A percentile compares a stretch with the other conserved stretches of the same genome.
These are phyloP conservation scores for Cladophialophora bantiana DNA, from an alignment of 2,329 filamentous ascomycete species.

Conservation along the genomic window DNA sequence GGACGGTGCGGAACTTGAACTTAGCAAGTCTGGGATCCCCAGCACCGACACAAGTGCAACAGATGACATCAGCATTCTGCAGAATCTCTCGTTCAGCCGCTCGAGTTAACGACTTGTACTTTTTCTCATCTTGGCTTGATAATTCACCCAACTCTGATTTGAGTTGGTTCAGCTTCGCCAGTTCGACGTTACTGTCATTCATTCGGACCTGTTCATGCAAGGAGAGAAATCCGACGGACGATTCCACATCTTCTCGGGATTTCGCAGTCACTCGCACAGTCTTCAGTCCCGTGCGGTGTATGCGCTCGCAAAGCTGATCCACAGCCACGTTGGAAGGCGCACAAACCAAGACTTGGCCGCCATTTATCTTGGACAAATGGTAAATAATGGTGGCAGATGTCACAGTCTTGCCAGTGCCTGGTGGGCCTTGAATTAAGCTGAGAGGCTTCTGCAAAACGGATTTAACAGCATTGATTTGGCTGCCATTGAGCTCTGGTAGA, in stretches of 20 bases:
- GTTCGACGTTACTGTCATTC: constrained; percentile 93
- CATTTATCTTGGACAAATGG: constrained; percentile 93
- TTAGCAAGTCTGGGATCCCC: constrained; percentile 94
- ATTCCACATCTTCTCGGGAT: constrained; percentile 97
- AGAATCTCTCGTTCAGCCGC: constrained; percentile 94
- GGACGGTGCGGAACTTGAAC: constrained; percentile 96
- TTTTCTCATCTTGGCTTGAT: constrained; percentile 96
- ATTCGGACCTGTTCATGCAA: constrained; percentile 96
- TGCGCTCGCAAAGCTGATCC: constrained; percentile 95
- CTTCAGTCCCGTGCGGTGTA: constrained; percentile 92
- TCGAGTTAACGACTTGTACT: constrained; percentile 93
- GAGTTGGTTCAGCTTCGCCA: constrained; percentile 89
- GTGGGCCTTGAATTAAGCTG: constrained; percentile 94
- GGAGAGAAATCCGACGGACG: constrained; percentile 93
- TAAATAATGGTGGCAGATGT: constrained; percentile 99
- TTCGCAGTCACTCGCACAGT: constrained; percentile 98
- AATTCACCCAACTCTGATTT: constrained; percentile 92
- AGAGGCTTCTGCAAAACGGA: constrained; percentile 91
- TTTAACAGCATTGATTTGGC: constrained; percentile 95
- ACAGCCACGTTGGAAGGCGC: constrained; percentile 98
- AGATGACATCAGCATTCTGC: constrained; percentile 94
- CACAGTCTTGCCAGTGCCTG: constrained; percentile 97
- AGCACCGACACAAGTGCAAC: constrained; percentile 97
- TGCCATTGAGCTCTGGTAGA: constrained; percentile 91
- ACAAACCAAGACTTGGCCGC: constrained; percentile 92